Evolutionary conservation across 495 filamentous ascomycete species (phyloP).

Genomic region (Penicillium desertorum): DNA sequence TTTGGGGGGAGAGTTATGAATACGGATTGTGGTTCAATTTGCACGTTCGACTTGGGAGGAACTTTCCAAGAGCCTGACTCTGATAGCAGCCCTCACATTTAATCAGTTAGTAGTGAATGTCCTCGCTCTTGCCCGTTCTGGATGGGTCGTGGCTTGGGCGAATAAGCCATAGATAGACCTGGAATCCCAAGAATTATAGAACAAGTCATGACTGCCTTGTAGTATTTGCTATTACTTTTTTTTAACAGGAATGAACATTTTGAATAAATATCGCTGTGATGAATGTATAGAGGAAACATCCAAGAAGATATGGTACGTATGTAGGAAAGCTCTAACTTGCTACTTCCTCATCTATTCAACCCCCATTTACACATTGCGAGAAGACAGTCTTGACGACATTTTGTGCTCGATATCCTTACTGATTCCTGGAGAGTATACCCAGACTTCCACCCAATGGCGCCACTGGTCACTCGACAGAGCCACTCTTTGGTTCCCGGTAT

Average conservation of each 20-base stretch:
- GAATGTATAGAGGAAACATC: background rate
- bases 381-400: background rate
- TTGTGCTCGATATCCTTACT: constrained; percentile 6
- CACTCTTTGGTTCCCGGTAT: constrained; percentile 24
- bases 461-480: constrained; percentile 32
- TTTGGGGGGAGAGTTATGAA: background rate
- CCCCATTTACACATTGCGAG: background rate
- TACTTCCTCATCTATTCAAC: background rate
- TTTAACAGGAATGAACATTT: background rate
- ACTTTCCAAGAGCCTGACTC: background rate
- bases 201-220: background rate
- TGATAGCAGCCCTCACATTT: background rate
- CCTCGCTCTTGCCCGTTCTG: background rate
- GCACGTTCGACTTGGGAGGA: background rate
- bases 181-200: background rate
- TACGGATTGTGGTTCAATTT: background rate
- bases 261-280: background rate
- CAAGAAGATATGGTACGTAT: too few relatives aligned
- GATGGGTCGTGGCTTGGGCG: background rate
- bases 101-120: background rate
- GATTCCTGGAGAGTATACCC: background rate
- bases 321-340: background rate
- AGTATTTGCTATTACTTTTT: background rate
- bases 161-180: background rate
- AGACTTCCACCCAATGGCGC: constrained; percentile 33